Evolutionary conservation across 108 stramenopile species (phyloP), one percentile per base, ranked within the genome.

Genomic region (Stephanodiscus triporus): DNA sequence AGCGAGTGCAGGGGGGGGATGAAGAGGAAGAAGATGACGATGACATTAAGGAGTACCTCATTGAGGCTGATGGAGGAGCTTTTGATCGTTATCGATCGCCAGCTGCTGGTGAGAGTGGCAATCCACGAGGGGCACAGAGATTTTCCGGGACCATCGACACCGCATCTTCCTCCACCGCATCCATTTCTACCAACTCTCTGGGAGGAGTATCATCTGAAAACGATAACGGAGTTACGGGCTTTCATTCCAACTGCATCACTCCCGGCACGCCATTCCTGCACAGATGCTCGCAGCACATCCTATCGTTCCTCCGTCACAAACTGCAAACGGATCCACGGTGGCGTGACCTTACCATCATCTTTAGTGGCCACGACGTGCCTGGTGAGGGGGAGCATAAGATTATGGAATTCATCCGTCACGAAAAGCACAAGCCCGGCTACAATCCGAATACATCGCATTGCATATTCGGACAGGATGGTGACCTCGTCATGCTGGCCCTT

Each of bases 301-400:
- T 88, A 20, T 75, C 85, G 51, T 96, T 85, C 71, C 72, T 94
- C 34, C 72, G 82, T 45, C 70, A 82, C 79, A 91, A 95, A 73
- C 73, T 98, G 20, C 70, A 75, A 29, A 73, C 75, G 22, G 93
- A 97, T 85, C 86, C 97, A 32, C 83, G 84, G 67, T 94, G 95
- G 95, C 49, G 86, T 37, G 68, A 92, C 50, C 75, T 93, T 38
- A 92, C 87, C 22, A 77, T 99, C 43, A 81, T 98, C 9, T 98
- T 97, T 73, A 91, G 89, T 32, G 99, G 99, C 7, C 96, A 96
- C n/a, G 93, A 99, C 50, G 98, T 98, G 14, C 99, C 99, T 7
- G 98, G 99, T 3, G 98, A 98, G 75, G 99, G 99, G 29, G 98
- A 98, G 85, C 99, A 99, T 86, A 99, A 99, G 82, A 97, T 99